Conservation (phyloP, 1,284 basidiomycete genomes). For the Cystobasidium sp. region DNA sequence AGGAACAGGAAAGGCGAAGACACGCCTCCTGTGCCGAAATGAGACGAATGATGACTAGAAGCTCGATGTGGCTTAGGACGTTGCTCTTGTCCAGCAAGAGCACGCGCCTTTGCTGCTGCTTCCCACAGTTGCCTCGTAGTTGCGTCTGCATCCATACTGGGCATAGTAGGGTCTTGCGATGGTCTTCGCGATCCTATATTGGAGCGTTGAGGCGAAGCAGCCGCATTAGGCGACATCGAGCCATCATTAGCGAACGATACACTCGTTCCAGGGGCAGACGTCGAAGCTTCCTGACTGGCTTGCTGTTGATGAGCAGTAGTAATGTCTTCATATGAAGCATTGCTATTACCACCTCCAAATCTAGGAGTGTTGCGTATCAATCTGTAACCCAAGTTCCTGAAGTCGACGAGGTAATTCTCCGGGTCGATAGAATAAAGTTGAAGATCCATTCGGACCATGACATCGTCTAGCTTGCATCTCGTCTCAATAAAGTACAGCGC, state of each 20-base stretch:
- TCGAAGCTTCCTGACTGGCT: background rate
- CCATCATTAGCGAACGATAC: conserved; percentile 6
- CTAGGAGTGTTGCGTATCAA: conserved; percentile 8
- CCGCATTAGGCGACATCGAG: background rate
- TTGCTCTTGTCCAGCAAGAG: conserved; percentile 48
- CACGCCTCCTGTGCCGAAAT: conserved; percentile 73
- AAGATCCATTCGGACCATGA: conserved; percentile 95
- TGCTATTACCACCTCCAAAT: conserved; percentile 13
- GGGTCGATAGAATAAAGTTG: conserved; percentile 95
- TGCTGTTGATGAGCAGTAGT: conserved; percentile 44
- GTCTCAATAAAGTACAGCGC: conserved; percentile 93
- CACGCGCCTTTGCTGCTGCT: conserved; percentile 44
- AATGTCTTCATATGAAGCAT: conserved; percentile 55
- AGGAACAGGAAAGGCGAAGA: conserved; percentile 92
- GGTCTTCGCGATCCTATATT: conserved; percentile 7
- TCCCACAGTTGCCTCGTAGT: conserved; percentile 41
- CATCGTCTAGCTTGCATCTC: conserved; percentile 81
- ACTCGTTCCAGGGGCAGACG: background rate
- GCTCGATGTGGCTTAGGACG: conserved; percentile 31
- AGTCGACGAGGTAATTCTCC: conserved; percentile 96
- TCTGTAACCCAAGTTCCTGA: conserved; percentile 94
- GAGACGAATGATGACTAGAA: conserved; percentile 47
- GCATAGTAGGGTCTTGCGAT: conserved; percentile 19
- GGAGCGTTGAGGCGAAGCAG: conserved; percentile 17
- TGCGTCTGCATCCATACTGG: conserved; percentile 10